Percentiles rank a stretch among this genome's conserved stretches.
phyloP scores from a whole-genome alignment of 208 protist genomes.

The Naegleria gruberi region DNA sequence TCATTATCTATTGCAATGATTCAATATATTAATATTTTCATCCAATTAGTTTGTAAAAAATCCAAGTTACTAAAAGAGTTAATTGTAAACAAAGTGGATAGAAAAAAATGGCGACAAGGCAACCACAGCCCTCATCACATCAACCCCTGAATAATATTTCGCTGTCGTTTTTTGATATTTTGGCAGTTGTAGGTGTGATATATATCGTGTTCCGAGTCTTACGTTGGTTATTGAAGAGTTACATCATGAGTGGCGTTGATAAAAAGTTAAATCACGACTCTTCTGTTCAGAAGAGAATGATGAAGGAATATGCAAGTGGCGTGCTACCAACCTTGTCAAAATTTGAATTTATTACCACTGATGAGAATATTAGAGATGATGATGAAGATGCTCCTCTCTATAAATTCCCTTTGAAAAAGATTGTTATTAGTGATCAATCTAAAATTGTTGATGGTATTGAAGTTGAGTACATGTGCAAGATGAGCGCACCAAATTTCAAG shows the following conservation, averaged over 20 bases:
- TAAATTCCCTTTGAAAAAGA: not conserved
- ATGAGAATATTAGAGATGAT: not conserved
- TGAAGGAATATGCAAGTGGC: not conserved
- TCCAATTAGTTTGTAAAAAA: too few species aligned
- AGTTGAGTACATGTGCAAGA: not conserved
- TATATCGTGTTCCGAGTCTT: not conserved
- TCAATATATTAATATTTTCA: too few species aligned
- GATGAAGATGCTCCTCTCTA: not conserved
- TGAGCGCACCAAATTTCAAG: not conserved
- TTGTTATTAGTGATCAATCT: not conserved
- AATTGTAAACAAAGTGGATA: too few species aligned
- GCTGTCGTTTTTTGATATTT: not conserved
- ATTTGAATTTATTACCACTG: not conserved
- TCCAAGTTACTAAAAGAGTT: too few species aligned
- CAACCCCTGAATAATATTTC: too few species aligned
- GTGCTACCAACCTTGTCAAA: not conserved
- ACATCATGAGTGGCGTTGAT: not conserved
- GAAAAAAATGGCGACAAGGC: too few species aligned
- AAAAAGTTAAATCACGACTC: not conserved
- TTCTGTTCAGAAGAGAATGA: not conserved
- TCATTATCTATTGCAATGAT: too few species aligned
- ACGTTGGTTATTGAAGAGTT: not conserved
- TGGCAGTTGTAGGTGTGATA: not conserved
- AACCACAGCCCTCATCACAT: too few species aligned
- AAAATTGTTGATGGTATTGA: not conserved